Evolutionary conservation across 202 grass and related monocot species (phyloP), one percentile per base, ranked within the genome.

Genomic region (Cymbopogon flexuosus): DNA sequence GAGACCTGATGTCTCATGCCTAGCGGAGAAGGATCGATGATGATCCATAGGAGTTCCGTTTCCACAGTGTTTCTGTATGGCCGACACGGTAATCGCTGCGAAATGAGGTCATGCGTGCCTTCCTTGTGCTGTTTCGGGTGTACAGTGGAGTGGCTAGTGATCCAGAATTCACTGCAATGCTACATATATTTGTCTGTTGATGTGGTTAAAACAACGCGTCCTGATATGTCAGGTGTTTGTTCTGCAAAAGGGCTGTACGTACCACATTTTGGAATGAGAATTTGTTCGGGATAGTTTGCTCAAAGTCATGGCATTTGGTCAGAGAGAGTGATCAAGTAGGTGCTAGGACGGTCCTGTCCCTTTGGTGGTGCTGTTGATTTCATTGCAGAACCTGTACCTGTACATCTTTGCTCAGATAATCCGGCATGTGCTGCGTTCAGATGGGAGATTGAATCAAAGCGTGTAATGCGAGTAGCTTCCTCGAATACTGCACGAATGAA

Each of bases 251-350:
- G 11, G 42, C 14, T 22, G 14, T 13, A 49, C 2, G 9, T 13
- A 15, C 15, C 1, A 51, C 40, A 6, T 51, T 52, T 33, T 5
- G 8, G 27, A 11, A 19, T 34, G 16, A 31, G 27, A 10, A 13
- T 54, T 67, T 67, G 30, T 66, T 37, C 21, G 10, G 10, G 9
- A 15, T 24, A 77, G 36, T 10, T 6, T 71, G 10, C 67, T 30
- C 30, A 40, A 79, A 85, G 83, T 72, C 75, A 9, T 42, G 70
- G 41, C 7, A 72, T 79, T 72, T 64, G 57, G 75, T 85, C 35
- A 16, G 6, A 33, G 33, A 12, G 68, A 84, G 31, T 39, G 65
- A 39, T 49, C 54, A 31, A 63, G 41, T 31, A 51, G 74, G 34
- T 35, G 5, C 34, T 35, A 35, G 34, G 34, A 35, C 13, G 18